Evolutionary conservation across 2,329 filamentous ascomycete species (phyloP).

Genomic region (Ceratocystis alfenasii): DNA sequence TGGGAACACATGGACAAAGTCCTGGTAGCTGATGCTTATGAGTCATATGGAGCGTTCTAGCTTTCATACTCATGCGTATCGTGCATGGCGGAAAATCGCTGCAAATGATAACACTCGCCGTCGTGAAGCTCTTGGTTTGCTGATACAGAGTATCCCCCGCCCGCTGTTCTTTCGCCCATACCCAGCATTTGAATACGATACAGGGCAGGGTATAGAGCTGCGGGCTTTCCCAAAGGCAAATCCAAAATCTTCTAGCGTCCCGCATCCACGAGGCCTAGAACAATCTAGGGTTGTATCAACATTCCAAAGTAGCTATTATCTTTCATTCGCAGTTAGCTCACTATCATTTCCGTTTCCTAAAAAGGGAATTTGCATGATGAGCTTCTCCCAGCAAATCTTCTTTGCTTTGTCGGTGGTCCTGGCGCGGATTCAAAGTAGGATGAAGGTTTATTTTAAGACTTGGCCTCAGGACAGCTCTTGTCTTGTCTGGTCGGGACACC

Average conservation of each 20-base stretch:
- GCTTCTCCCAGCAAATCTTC: not conserved
- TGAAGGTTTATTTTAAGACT: conserved; percentile 6
- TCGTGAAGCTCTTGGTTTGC: too few species aligned
- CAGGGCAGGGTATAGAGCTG: not conserved
- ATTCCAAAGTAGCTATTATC: not conserved
- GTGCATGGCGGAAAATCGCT: not conserved
- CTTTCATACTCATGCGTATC: not conserved
- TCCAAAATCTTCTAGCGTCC: not conserved
- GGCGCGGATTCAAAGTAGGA: not conserved
- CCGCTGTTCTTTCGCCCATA: too few species aligned
- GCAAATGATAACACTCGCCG: not conserved
- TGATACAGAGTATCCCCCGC: too few species aligned
- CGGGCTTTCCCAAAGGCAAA: not conserved
- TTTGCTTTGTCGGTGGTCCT: not conserved
- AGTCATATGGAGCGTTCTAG: not conserved
- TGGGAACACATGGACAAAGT: not conserved
- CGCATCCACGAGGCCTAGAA: not conserved
- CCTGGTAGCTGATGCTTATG: not conserved
- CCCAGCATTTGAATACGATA: too few species aligned
- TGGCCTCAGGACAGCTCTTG: not conserved
- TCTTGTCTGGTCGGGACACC: not conserved
- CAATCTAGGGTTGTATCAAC: not conserved
- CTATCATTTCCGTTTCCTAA: not conserved
- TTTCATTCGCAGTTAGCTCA: not conserved
- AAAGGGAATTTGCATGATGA: not conserved